Percentiles rank a stretch among this genome's conserved stretches.
phyloP scores from a whole-genome alignment of 148 eudicot genomes.

The Fagopyrum esculentum region DNA sequence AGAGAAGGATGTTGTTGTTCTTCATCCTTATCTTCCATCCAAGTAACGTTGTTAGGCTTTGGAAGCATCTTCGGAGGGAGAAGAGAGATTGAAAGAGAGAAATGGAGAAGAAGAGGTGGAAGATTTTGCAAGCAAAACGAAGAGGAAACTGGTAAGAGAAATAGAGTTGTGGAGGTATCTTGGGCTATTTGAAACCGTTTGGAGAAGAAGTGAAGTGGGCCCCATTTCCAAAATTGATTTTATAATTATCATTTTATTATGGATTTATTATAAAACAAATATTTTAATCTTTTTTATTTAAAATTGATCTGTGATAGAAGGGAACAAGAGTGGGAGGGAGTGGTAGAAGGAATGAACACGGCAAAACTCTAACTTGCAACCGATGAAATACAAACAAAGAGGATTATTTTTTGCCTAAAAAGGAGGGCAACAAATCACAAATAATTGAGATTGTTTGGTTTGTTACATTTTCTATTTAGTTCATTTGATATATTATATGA shows the following conservation, averaged over 20 bases:
- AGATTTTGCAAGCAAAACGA: not conserved
- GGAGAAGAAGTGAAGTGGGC: conserved; percentile 3
- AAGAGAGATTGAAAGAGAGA: conserved; percentile 5
- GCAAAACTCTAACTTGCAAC: conserved; percentile 10
- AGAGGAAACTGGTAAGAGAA: not conserved
- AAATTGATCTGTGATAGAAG: not conserved
- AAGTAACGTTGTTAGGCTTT: conserved; percentile 21
- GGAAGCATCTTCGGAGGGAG: conserved; percentile 25
- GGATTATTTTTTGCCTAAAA: not conserved
- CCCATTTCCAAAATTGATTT: not conserved
- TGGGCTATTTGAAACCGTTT: conserved; percentile 8
- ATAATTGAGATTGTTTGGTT: conserved; percentile 5
- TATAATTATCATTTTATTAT: too few species aligned
- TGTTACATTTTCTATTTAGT: not conserved
- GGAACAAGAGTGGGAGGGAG: not conserved
- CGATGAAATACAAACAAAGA: not conserved
- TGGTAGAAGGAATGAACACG: not conserved
- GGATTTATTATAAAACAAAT: too few species aligned
- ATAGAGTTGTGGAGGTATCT: not conserved
- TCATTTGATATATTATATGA: too few species aligned
- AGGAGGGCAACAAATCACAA: not conserved
- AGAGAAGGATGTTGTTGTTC: not conserved
- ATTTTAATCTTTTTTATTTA: not conserved
- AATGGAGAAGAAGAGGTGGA: conserved; percentile 9
- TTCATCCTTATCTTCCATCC: conserved; percentile 25